These are phyloP conservation scores for Aureobasidium vineae DNA, from an alignment of 2,329 filamentous ascomycete species.

Conservation along the genomic window DNA sequence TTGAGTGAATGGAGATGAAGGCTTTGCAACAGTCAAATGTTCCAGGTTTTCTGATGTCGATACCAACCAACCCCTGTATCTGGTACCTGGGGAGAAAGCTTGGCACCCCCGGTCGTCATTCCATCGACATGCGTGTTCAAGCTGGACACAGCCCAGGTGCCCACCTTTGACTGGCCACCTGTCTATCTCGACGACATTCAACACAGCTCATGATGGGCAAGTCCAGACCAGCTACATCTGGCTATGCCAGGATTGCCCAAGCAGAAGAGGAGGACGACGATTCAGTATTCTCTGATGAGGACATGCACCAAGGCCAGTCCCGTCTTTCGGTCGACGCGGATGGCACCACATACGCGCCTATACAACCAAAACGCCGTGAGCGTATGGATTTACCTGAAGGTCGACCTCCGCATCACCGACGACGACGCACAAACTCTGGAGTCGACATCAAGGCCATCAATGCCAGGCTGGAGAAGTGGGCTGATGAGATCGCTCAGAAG, in stretches of 20 bases:
- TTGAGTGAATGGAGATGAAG: background rate
- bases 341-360: slow-evolving; percentile 45
- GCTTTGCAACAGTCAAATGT: slow-evolving; percentile 1
- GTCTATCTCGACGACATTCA: background rate
- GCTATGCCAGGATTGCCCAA: slow-evolving; percentile 54
- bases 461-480: slow-evolving; percentile 90
- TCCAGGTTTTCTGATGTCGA: background rate
- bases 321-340: slow-evolving; percentile 38
- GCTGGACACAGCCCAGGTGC: background rate
- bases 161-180: slow-evolving; percentile 4
- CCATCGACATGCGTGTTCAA: slow-evolving; percentile 13
- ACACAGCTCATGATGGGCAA: slow-evolving; percentile 14
- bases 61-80: background rate
- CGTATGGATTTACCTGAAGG: slow-evolving; percentile 45
- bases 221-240: slow-evolving; percentile 47
- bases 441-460: slow-evolving; percentile 99
- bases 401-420: slow-evolving; percentile 41
- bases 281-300: slow-evolving; percentile 32
- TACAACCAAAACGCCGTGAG: slow-evolving; percentile 47
- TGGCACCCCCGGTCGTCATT: slow-evolving; percentile 13
- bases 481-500: slow-evolving; percentile 94
- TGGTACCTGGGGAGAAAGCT: slow-evolving; percentile 10
- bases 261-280: slow-evolving; percentile 51
- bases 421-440: slow-evolving; percentile 73
- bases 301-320: slow-evolving; percentile 38